Evolutionary conservation across 768 basidiomycete genomes (phyloP), one percentile per base, ranked within the genome.

Genomic region (Lactifluus rugatus): DNA sequence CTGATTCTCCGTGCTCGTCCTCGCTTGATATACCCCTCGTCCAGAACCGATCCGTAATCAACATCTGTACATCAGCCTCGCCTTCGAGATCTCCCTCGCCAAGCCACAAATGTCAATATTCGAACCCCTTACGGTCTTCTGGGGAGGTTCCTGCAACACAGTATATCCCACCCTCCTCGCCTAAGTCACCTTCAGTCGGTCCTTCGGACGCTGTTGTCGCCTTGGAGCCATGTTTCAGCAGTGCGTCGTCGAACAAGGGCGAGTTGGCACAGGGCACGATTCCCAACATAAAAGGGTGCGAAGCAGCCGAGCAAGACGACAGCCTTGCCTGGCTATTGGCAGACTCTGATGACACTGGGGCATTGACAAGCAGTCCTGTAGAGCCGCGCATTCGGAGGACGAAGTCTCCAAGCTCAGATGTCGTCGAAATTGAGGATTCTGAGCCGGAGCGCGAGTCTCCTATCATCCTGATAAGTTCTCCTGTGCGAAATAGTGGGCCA

Each of bases 11-110:
- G n/a, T 56, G 64, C 26, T 51, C 66, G 16, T 57, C 57, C 51
- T 65, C 70, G n/a, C 58, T 64, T 16, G 52, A 63, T 31, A 34
- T 65, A 13, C 58, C 62, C 16, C 49, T 62, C 23, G 58, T 48
- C 31, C 49, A 61, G 32, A 51, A 60, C 9, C 54, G 21, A 36
- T 54, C 62, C 16, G 34, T 64, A 48, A 57, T 64, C 19, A 57
- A 64, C 37, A 58, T 64, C n/a, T 64, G 61, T 48, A 56, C 54
- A 42, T 52, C 63, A 31, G 45, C 61, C 23, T 48, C 57, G 26
- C 47, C 45, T 16, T 63, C 48, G n/a, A n/a, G n/a, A n/a, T n/a
- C n/a, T 26, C 47, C 63, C 3, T 50, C 60, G 10, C 54, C 56
- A 7, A 39, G 6, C 14, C 16, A 14, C 32, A 32, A 36, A 37